phyloP scores from a whole-genome alignment of 108 stramenopile species.

The Conticribra weissflogii region DNA sequence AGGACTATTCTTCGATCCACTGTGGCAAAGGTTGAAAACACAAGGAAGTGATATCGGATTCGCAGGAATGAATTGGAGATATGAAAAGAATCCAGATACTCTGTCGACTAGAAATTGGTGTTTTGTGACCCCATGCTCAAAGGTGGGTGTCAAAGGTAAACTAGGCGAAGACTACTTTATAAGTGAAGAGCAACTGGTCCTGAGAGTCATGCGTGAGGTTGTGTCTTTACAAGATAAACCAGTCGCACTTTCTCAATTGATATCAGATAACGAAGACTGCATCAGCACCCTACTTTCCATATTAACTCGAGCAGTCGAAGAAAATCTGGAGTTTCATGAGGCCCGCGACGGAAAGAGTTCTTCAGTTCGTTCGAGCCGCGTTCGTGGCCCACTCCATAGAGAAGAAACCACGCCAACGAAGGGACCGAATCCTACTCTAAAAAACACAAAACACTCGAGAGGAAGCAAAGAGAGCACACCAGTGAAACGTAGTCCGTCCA shows the following conservation, averaged over 20 bases:
- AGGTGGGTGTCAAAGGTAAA: constrained; percentile 23
- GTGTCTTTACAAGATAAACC: not conserved
- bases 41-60: constrained; percentile 36
- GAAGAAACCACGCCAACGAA: not conserved
- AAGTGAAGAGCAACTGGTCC: constrained; percentile 38
- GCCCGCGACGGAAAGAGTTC: not conserved
- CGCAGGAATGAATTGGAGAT: constrained; percentile 26
- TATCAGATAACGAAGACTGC: constrained; percentile 1
- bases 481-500: not conserved
- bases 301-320: constrained; percentile 34
- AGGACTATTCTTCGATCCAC: constrained; percentile 19
- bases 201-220: constrained; percentile 28
- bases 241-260: constrained; percentile 13
- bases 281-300: constrained; percentile 15
- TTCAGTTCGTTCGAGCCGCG: constrained; percentile 11
- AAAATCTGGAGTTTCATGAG: constrained; percentile 24
- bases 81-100: constrained; percentile 17
- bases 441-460: not conserved
- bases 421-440: not conserved
- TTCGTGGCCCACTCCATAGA: not conserved
- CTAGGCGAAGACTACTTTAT: constrained; percentile 36
- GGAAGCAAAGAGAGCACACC: constrained; percentile 2
- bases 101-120: constrained; percentile 36
- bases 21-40: constrained; percentile 37
- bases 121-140: constrained; percentile 34